Evolutionary conservation across 2,329 filamentous ascomycete species (phyloP), one percentile per base, ranked within the genome.

Genomic region (Xylariaceae sp.): DNA sequence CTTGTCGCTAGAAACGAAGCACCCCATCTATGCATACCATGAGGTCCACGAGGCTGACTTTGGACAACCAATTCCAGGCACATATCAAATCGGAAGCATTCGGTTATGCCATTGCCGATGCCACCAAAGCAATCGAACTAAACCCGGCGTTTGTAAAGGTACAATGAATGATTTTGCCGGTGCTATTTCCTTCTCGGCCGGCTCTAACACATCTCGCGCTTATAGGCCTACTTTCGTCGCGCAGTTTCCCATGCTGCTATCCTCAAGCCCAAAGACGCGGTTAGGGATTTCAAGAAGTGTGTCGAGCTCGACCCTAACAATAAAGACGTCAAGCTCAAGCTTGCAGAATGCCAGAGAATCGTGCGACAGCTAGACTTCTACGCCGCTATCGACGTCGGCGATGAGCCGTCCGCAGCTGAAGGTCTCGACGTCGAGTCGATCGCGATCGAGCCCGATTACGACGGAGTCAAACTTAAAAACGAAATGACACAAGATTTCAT

Each of bases 401-500:
- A 97, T 64, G 89, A 92, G 61, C 91, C 92, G 3, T 96, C 91
- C 0, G 94, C 91, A 0, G 88, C 92, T 35, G 91, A 94, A 70
- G 92, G 89, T 1, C 79, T 99, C 59, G 90, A 97, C 67, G 72
- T 99, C 56, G 90, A 94, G 57, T 81, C 86, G 53, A 96, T 99
- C 72, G 76, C 77, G 8, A 84, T 99, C 19, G 91, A 96, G 59
- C 75, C 85, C 27, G 80, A 80, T 53, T 99, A 99, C 67, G 94
- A 99, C 67, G 94, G 94, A 58, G 86, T 85, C 27, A 80, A 79
- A 54, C 75, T 99, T 51, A 86, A 81, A 40, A 80, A 86, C 50
- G 80, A 88, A 70, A 99, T 99, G 91, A 96, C 92, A 1, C 83
- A 92, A 63, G 92, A 96, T 66, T 99, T 99, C 68, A 89, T 99